Percentiles rank a stretch among this genome's conserved stretches.
Evolutionary conservation across 768 basidiomycete species (phyloP).

Genomic region (Lentinus tigrinus): DNA sequence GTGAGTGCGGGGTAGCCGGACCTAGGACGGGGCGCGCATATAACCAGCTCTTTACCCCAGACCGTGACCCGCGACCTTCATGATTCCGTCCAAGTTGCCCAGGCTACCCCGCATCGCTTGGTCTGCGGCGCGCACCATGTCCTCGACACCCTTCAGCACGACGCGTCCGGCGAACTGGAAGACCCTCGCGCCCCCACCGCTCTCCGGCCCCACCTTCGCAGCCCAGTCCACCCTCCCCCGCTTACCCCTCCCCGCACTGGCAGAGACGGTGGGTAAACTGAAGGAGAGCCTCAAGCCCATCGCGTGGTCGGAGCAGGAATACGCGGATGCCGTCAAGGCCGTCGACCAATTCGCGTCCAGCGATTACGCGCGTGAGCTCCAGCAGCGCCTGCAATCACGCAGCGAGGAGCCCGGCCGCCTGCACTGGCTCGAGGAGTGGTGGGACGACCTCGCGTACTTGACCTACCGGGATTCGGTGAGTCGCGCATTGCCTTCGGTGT

Average conservation of each 20-base stretch:
- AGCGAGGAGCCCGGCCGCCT: conserved; percentile 45
- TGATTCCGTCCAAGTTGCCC: conserved; percentile 11
- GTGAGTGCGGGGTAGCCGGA: not conserved
- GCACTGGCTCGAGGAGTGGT: conserved; percentile 94
- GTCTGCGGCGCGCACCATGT: conserved; percentile 15
- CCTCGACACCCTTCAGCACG: conserved; percentile 22
- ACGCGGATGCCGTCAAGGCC: conserved; percentile 49
- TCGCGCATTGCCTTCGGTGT: not conserved
- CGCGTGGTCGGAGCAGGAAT: conserved; percentile 62
- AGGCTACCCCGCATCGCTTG: conserved; percentile 13
- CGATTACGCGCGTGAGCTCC: conserved; percentile 50
- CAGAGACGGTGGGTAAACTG: conserved; percentile 63
- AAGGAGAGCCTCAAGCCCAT: conserved; percentile 73
- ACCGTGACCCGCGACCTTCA: not conserved
- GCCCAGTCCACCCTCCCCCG: conserved; percentile 61
- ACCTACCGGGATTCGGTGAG: conserved; percentile 82
- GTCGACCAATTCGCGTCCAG: conserved; percentile 63
- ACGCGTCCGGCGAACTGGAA: conserved; percentile 68
- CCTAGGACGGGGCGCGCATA: not conserved
- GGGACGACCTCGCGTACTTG: conserved; percentile 85
- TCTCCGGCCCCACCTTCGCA: conserved; percentile 57
- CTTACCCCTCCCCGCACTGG: conserved; percentile 75
- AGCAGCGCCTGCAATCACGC: conserved; percentile 57
- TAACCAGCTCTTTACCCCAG: not conserved
- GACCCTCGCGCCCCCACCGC: conserved; percentile 57